phyloP scores from a whole-genome alignment of 768 basidiomycete species.

The Kwoniella heveanensis region DNA sequence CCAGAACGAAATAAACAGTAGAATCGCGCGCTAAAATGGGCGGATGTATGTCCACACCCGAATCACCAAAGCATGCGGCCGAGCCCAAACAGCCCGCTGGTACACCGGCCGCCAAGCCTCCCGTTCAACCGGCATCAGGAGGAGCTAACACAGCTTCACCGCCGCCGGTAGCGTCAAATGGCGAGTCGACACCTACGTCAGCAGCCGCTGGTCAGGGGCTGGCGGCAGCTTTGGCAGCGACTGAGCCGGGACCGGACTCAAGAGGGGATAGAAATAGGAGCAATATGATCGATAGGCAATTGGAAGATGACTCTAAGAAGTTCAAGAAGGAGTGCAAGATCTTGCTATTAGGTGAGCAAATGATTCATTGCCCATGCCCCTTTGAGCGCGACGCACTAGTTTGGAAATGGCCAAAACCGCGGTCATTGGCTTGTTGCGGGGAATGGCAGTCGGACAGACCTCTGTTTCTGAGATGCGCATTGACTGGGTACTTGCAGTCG shows the following conservation, averaged over 20 bases:
- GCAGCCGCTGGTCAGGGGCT: constrained; percentile 28
- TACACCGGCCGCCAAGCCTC: constrained; percentile 15
- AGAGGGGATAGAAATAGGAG: constrained; percentile 49
- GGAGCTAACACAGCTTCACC: constrained; percentile 12
- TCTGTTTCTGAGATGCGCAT: too few relatives aligned
- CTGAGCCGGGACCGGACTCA: constrained; percentile 23
- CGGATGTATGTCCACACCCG: constrained; percentile 50
- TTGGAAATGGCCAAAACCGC: neutral
- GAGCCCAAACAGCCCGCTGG: constrained; percentile 22
- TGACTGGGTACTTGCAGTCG: too few relatives aligned
- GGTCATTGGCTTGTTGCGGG: neutral
- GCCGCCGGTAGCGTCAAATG: constrained; percentile 12
- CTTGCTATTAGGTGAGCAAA: constrained; percentile 74
- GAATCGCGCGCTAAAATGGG: constrained; percentile 41
- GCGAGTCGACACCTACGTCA: constrained; percentile 17
- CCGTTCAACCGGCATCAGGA: neutral
- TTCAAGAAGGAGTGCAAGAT: constrained; percentile 91
- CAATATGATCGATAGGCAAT: constrained; percentile 70
- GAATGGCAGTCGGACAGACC: too few relatives aligned
- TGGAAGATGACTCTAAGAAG: constrained; percentile 81
- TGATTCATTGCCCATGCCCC: neutral
- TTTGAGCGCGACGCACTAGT: neutral
- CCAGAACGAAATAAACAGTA: neutral
- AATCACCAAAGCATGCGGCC: constrained; percentile 23
- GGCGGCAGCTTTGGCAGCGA: constrained; percentile 42